These are phyloP conservation scores for Phyllosticta paracitricarpa DNA, from an alignment of 2,329 filamentous ascomycete species.

Conservation along the genomic window DNA sequence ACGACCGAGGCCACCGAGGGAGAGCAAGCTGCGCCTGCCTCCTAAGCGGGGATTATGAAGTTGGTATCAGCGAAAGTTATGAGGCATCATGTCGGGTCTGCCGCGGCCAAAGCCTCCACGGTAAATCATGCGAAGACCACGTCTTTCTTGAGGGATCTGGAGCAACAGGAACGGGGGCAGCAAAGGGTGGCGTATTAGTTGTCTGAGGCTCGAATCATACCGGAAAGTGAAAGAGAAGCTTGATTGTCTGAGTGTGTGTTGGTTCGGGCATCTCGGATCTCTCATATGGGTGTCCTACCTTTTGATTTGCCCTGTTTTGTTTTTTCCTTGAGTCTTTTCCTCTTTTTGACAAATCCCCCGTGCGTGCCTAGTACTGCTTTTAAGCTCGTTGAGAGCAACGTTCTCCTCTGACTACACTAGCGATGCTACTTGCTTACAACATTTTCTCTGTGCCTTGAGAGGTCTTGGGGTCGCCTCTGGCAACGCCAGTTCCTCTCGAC, in stretches of 20 bases:
- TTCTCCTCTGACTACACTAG: conserved; percentile 10
- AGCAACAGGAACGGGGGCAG: conserved; percentile 9
- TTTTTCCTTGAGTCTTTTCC: conserved; percentile 6
- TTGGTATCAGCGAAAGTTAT: background rate
- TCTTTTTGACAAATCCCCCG: conserved; percentile 5
- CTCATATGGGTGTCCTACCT: conserved; percentile 2
- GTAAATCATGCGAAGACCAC: conserved; percentile 7
- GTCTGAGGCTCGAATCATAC: conserved; percentile 11
- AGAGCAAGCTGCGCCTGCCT: conserved; percentile 6
- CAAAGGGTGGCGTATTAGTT: conserved; percentile 10
- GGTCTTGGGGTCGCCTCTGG: background rate
- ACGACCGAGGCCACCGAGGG: conserved; percentile 31
- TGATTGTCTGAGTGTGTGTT: background rate
- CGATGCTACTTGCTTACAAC: conserved; percentile 1
- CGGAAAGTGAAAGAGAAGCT: conserved; percentile 10
- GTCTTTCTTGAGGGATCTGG: conserved; percentile 8
- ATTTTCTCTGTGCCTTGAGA: background rate
- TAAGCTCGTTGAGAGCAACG: background rate
- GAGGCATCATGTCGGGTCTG: conserved; percentile 6
- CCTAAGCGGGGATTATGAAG: conserved; percentile 1
- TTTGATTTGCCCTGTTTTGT: conserved; percentile 10
- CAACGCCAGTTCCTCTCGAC: background rate
- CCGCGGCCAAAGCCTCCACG: conserved; percentile 6
- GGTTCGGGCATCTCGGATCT: conserved; percentile 8
- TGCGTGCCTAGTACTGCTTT: background rate